Conservation (phyloP, 139 green algal species). For the Ettlia oleoabundans region DNA sequence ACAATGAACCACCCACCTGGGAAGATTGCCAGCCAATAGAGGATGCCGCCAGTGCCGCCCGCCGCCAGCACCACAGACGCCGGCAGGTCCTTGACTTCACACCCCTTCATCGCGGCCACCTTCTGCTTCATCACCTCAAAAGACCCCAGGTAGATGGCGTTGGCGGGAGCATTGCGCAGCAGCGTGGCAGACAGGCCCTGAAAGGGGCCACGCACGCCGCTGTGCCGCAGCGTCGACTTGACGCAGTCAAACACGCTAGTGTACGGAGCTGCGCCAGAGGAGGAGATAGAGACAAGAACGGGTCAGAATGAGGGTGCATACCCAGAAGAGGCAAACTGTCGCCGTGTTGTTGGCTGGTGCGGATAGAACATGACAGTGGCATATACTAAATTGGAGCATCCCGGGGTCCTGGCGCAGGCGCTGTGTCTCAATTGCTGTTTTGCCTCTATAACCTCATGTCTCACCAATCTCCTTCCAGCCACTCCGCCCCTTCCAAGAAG, state of each 20-base stretch:
- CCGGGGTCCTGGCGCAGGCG: no score
- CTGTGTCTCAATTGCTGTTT: no score
- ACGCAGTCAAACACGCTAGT: constrained; percentile 79
- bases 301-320: no score
- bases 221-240: constrained; percentile 69
- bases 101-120: constrained; percentile 48
- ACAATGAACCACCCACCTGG: constrained; percentile 43
- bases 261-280: constrained; percentile 76
- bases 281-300: background rate
- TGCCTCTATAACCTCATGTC: no score
- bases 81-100: constrained; percentile 43
- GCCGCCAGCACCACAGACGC: constrained; percentile 22
- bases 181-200: constrained; percentile 87
- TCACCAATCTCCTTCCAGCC: no score
- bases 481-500: no score
- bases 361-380: no score
- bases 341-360: no score
- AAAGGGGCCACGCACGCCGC: constrained; percentile 85
- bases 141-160: constrained; percentile 92
- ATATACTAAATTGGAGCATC: no score
- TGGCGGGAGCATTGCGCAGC: constrained; percentile 90
- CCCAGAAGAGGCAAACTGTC: no score
- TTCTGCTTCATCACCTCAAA: constrained; percentile 91
- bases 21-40: constrained; percentile 92
- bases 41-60: constrained; percentile 78